Evolutionary conservation across 305 asterid genomes (phyloP).

Genomic region (Fraxinus velutina): DNA sequence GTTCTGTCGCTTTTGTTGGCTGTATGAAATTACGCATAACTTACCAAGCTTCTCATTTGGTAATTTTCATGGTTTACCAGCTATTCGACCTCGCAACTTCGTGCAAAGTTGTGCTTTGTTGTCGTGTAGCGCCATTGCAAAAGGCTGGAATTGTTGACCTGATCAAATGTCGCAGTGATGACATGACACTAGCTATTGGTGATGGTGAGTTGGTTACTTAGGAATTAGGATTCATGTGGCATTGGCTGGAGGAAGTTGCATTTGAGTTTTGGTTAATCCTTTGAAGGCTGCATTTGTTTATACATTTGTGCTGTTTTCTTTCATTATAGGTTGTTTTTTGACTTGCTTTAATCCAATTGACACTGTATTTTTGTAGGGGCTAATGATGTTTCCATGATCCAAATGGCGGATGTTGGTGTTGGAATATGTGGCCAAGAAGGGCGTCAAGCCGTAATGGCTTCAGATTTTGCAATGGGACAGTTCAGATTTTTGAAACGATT

Average conservation of each 20-base stretch:
- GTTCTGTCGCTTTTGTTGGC: constrained; percentile 15
- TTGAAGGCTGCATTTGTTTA: constrained; percentile 16
- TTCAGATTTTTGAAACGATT: constrained; percentile 74
- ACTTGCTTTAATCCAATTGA: constrained; percentile 26
- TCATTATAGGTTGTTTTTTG: constrained; percentile 14
- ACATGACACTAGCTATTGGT: constrained; percentile 95
- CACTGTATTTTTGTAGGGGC: constrained; percentile 53
- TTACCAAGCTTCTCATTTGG: constrained; percentile 33
- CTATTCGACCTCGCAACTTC: constrained; percentile 85
- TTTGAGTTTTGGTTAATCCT: constrained; percentile 6
- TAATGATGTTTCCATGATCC: constrained; percentile 97
- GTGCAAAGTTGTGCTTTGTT: constrained; percentile 87
- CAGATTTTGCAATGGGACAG: constrained; percentile 97
- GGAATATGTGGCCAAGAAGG: constrained; percentile 98
- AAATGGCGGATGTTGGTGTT: constrained; percentile 99
- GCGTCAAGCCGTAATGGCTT: constrained; percentile 98
- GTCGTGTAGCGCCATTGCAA: constrained; percentile 97
- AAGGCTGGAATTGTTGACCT: constrained; percentile 96
- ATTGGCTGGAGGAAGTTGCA: constrained; percentile 16
- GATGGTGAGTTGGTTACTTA: constrained; percentile 65
- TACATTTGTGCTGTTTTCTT: neutral
- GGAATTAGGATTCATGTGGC: constrained; percentile 16
- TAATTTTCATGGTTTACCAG: constrained; percentile 43
- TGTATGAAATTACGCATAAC: constrained; percentile 4
- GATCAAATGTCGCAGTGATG: constrained; percentile 87